A percentile compares a stretch with the other conserved stretches of the same genome.
Evolutionary conservation across 2,329 filamentous ascomycete genomes (phyloP).

Genomic region (Thyridium curvatum): DNA sequence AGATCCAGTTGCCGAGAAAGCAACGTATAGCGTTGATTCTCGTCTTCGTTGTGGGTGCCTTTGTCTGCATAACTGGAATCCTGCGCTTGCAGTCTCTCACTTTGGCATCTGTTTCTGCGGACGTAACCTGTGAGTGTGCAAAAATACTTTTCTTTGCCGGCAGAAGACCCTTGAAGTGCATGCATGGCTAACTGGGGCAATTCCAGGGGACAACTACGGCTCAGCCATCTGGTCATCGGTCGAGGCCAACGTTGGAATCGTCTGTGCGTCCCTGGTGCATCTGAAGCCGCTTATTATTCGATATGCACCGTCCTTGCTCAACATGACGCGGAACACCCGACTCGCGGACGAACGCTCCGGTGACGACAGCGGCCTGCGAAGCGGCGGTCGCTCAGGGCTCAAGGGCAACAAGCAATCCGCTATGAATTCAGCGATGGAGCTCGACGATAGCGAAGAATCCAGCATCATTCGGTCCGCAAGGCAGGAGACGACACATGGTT

Average conservation of each 20-base stretch:
- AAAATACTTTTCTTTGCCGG: too few relatives aligned
- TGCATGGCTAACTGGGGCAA: neutral
- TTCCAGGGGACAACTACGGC: slow-evolving; percentile 1
- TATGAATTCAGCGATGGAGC: too few relatives aligned
- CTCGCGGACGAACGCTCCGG: neutral
- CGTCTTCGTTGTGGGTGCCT: neutral
- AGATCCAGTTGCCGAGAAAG: neutral
- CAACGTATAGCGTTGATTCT: neutral
- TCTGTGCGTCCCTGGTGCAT: neutral
- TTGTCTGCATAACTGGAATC: neutral
- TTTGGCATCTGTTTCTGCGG: neutral
- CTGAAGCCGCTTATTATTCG: neutral
- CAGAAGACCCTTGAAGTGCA: too few relatives aligned
- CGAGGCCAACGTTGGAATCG: neutral
- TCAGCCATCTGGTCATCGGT: neutral
- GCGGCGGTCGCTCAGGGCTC: neutral
- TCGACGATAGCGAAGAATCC: too few relatives aligned
- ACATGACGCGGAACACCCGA: neutral
- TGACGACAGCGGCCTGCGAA: neutral
- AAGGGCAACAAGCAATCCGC: too few relatives aligned
- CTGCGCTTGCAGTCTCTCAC: neutral
- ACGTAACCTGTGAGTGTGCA: neutral
- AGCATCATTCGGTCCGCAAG: too few relatives aligned
- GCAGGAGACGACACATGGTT: too few relatives aligned
- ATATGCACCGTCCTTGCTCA: neutral